Base-by-base conservation (phyloP, 495 filamentous ascomycete species). In the Rhypophila decipiens region DNA sequence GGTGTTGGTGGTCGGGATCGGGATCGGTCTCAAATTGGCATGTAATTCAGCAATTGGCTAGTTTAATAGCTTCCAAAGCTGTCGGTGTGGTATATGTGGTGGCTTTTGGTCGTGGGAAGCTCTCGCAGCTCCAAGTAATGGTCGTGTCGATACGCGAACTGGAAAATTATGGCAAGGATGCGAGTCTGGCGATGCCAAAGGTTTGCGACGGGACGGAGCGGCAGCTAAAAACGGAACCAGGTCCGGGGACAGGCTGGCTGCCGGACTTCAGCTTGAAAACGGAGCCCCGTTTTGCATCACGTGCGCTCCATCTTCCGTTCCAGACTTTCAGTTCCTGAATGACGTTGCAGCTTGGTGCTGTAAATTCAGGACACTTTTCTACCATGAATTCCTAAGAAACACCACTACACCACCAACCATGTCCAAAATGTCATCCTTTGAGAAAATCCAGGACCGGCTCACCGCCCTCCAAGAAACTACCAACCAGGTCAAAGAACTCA, bases 401-500 rank as follows among this genome's bases (percentile, higher is more conserved):
- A 40, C 21, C 38, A 40, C 21, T n/a, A n/a, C n/a, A n/a, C n/a
- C n/a, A n/a, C n/a, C n/a, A 40, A 23, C 13, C 2, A 3, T 5
- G 10, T 3, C 12, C 38, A 21, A 40, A 18, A 18, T 40, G 13
- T 39, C 36, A 49, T 43, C 58, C 75, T 71, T 76, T 44, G 70
- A 84, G 49, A 57, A 71, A 23, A 74, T 91, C 21, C 77, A 83
- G 24, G 71, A 77, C 44, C 83, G 87, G 39, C 74, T 93, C 24
- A 71, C 75, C 46, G 71, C 80, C 50, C 74, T 94, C 12, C 83
- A 85, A 39, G 78, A 85, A 41, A 71, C 81, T 15, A 78, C 87
- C 27, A 77, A 74, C 53, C 73, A 85, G 51, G 79, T 84, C 19
- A 75, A 83, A 46, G 79, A 83, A n/a, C 77, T 94, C 12, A 86